Evolutionary conservation across 441 rosid species (phyloP), one percentile per base, ranked within the genome.

Genomic region (Erodium moschatum): DNA sequence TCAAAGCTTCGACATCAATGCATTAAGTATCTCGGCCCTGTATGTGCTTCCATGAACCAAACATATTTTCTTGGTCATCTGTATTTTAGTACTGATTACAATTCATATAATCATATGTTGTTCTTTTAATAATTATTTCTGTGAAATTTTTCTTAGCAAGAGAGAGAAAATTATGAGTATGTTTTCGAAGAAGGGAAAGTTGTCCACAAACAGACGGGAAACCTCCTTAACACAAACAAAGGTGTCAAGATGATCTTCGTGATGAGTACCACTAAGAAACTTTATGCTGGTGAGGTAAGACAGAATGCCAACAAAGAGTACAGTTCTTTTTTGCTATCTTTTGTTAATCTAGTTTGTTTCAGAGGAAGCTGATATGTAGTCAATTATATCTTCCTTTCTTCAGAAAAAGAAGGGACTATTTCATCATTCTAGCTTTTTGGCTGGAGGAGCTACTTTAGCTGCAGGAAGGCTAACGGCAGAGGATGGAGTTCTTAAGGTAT

Each of bases 391-490:
- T 69, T 70, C 29, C 42, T 64, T 16, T 69, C 72, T 69, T 66
- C 85, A 92, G 97, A 92, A 92, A 72, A 86, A 86, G 96, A 92
- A 92, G 78, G 98, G 98, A 69, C 70, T 33, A 60, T 92, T 92
- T 73, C 98, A 92, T 74, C 97, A 92, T 82, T 92, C 98, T 2
- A 92, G 97, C 73, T 92, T 92, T 72, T 79, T 92, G 82, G 98
- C 98, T 0, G 98, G 98, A 38, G 98, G 98, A 80, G 88, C 84
- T 54, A 86, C 98, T 0, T 67, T 90, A 75, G 96, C 96, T 1
- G 97, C 98, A 1, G 98, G 98, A 81, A 86, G 97, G 78, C 79
- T 92, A 2, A 74, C 61, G 29, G 89, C 76, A 29, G 92, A 87
- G 72, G 33, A 79, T 67, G 98, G 97, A 75, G 73, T 77, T 71